Evolutionary conservation across 1,284 basidiomycete genomes (phyloP).

Genomic region (Cryptococcus sp.): DNA sequence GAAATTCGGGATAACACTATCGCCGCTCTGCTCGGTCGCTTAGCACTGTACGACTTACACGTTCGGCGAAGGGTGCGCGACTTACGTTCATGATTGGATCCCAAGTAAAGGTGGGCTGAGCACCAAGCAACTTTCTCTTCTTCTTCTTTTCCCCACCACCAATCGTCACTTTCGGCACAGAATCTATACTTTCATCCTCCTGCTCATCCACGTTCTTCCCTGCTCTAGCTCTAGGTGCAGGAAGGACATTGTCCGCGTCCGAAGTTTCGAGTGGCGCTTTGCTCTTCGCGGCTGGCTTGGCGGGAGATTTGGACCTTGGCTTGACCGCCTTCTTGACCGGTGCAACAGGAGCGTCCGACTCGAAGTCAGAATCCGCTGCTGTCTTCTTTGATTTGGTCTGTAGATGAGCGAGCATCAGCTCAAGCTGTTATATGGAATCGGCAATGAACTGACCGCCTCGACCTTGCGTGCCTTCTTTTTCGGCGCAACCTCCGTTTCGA

Average conservation of each 20-base stretch:
- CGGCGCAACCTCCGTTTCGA: conserved; percentile 26
- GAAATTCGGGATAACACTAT: conserved; percentile 45
- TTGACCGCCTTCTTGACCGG: not conserved
- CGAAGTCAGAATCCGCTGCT: not conserved
- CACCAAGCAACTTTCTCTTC: conserved; percentile 40
- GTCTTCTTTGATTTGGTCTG: conserved; percentile 3
- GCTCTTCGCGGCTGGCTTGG: conserved; percentile 9
- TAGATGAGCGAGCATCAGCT: not conserved
- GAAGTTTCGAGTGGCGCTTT: conserved; percentile 15
- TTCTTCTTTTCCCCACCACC: conserved; percentile 43
- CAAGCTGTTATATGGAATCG: not conserved
- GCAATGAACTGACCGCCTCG: conserved; percentile 10
- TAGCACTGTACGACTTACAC: not conserved
- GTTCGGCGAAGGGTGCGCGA: conserved; percentile 1
- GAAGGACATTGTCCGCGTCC: conserved; percentile 11
- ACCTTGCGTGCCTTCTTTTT: conserved; percentile 36
- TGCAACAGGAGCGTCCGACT: conserved; percentile 5
- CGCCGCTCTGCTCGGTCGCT: conserved; percentile 39
- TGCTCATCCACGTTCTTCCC: not conserved
- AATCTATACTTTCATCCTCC: conserved; percentile 1
- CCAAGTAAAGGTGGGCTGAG: conserved; percentile 42
- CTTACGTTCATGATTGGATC: conserved; percentile 47
- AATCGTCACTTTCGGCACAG: not conserved
- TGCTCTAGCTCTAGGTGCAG: conserved; percentile 3
- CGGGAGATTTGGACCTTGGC: conserved; percentile 14